Conservation (phyloP, 306 rosid species). For the Casuarina cunninghamiana region DNA sequence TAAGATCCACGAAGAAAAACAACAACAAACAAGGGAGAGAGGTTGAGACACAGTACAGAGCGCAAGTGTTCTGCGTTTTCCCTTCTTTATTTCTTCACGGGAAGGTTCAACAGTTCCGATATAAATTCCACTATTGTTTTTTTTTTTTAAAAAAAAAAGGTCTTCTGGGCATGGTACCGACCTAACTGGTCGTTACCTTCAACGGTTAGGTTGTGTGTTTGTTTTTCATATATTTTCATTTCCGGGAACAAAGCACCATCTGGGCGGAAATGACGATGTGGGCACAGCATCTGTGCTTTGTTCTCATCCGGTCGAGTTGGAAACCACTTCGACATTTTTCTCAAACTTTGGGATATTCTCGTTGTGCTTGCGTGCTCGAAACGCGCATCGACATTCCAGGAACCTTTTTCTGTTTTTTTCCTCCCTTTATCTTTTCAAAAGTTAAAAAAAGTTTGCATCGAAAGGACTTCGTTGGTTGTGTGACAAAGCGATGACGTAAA, state of each 20-base stretch:
- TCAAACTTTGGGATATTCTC: constrained; percentile 7
- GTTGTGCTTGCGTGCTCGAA: neutral
- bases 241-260: neutral
- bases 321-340: neutral
- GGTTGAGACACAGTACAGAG: neutral
- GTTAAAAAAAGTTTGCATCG: too few species aligned
- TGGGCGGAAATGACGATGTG: constrained; percentile 30
- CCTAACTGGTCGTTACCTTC: constrained; percentile 6
- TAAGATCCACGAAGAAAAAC: constrained; percentile 4
- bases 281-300: constrained; percentile 21
- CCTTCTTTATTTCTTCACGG: constrained; percentile 1
- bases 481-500: too few species aligned
- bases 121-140: neutral
- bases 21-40: neutral
- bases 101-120: neutral
- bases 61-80: neutral
- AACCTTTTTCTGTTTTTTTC: too few species aligned
- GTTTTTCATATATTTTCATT: neutral
- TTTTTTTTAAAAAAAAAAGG: too few species aligned
- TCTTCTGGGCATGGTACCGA: neutral
- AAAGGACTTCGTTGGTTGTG: too few species aligned
- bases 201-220: neutral
- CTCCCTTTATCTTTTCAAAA: too few species aligned
- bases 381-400: neutral
- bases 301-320: constrained; percentile 4